phyloP scores from a whole-genome alignment of 257 asterid species.

The Fraxinus pennsylvanica region DNA sequence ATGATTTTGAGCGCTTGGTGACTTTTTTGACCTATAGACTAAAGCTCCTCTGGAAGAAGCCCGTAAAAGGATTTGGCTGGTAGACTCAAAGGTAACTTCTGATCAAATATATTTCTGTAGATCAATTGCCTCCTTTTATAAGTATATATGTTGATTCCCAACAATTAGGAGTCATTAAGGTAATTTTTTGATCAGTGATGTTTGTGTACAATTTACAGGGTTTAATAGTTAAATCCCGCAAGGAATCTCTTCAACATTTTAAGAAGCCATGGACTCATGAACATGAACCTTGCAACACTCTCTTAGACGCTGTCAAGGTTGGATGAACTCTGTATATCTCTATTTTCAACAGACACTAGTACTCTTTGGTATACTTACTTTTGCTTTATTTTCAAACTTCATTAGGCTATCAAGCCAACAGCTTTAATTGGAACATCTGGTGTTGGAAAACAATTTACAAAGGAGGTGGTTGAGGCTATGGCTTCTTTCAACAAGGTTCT shows the following conservation, averaged over 20 bases:
- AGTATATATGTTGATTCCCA: not conserved
- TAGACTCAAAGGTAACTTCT: constrained; percentile 80
- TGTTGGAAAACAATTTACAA: constrained; percentile 76
- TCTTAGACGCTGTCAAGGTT: constrained; percentile 90
- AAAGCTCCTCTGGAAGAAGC: constrained; percentile 58
- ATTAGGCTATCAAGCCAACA: constrained; percentile 83
- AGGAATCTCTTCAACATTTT: constrained; percentile 85
- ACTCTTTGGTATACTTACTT: constrained; percentile 7
- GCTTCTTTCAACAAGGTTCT: constrained; percentile 71
- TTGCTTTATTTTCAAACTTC: constrained; percentile 15
- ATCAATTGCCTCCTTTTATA: not conserved
- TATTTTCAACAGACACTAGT: not conserved
- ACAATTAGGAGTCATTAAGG: not conserved
- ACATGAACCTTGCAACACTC: constrained; percentile 63
- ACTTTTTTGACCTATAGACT: constrained; percentile 38
- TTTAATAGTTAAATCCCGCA: constrained; percentile 68
- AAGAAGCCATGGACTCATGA: constrained; percentile 97
- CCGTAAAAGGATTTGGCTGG: constrained; percentile 88
- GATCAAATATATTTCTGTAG: not conserved
- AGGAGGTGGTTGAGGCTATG: constrained; percentile 89
- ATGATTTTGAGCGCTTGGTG: not conserved
- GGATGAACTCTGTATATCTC: constrained; percentile 15
- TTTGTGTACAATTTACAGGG: constrained; percentile 52
- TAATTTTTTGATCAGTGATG: too few species aligned
- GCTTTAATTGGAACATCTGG: constrained; percentile 92